A percentile compares a stretch with the other conserved stretches of the same genome.
These are phyloP conservation scores for Zasmidium cellare DNA, from an alignment of 2,329 filamentous ascomycete genomes.

Conservation along the genomic window DNA sequence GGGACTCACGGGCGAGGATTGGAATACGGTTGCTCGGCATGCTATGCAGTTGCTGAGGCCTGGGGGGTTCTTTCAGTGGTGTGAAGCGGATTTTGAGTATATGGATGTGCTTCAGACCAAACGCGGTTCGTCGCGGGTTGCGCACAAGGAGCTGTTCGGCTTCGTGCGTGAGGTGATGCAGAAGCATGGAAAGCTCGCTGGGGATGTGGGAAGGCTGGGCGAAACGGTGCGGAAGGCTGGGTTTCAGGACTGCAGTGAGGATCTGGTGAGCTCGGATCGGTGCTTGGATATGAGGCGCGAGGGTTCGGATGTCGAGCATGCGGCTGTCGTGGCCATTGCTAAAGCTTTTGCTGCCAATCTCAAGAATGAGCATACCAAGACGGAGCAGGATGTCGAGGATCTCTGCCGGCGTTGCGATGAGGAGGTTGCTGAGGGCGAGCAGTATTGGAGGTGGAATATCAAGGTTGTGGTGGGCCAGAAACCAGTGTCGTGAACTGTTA, in stretches of 20 bases:
- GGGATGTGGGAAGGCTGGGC: background rate
- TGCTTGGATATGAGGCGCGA: background rate
- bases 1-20: conserved; percentile 17
- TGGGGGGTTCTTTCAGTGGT: conserved; percentile 25
- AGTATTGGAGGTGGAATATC: conserved; percentile 1
- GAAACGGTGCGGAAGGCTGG: background rate
- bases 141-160: background rate
- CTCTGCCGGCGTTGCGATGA: background rate
- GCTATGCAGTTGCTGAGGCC: conserved; percentile 21
- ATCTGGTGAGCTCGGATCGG: background rate
- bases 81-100: conserved; percentile 18
- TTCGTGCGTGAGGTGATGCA: background rate
- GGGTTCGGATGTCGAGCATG: background rate
- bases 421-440: background rate
- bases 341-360: background rate
- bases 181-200: background rate
- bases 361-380: background rate
- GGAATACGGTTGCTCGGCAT: conserved; percentile 15
- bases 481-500: background rate
- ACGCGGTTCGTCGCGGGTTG: background rate
- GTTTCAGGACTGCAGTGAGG: background rate
- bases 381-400: background rate
- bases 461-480: conserved; percentile 3
- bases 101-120: conserved; percentile 4
- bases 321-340: background rate